A percentile compares a stretch with the other conserved stretches of the same genome.
Evolutionary conservation across 2,329 filamentous ascomycete genomes (phyloP).

Genomic region (Hypoxylon sp.): DNA sequence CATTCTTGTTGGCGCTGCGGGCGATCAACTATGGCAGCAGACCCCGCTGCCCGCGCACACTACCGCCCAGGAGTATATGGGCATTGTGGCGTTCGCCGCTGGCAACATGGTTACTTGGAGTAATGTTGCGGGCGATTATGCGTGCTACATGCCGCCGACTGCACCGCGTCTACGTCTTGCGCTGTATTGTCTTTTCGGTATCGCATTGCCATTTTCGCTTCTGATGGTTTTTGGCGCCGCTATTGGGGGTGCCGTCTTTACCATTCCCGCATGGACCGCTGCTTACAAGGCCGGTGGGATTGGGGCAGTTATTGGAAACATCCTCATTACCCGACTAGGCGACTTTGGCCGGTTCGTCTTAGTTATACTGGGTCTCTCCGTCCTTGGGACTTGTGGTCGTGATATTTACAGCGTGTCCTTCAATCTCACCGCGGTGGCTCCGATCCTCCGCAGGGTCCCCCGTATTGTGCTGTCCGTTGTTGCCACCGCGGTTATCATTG

Average conservation of each 20-base stretch:
- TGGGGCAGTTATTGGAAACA: constrained; percentile 40
- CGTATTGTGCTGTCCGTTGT: constrained; percentile 40
- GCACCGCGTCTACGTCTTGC: constrained; percentile 38
- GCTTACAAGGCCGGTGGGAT: constrained; percentile 40
- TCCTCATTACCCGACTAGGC: constrained; percentile 36
- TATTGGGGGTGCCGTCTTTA: constrained; percentile 40
- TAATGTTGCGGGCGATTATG: constrained; percentile 45
- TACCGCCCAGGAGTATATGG: constrained; percentile 38
- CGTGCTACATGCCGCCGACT: constrained; percentile 43
- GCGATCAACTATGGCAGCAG: constrained; percentile 40
- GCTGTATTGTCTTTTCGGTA: constrained; percentile 38
- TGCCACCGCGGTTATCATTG: constrained; percentile 39
- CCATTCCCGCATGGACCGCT: constrained; percentile 27
- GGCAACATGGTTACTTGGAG: constrained; percentile 50
- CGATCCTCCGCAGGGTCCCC: constrained; percentile 38
- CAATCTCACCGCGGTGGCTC: constrained; percentile 39
- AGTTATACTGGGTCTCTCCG: constrained; percentile 58
- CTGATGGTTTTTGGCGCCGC: constrained; percentile 41
- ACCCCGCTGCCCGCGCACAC: constrained; percentile 17
- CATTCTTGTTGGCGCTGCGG: constrained; percentile 33
- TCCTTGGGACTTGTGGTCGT: constrained; percentile 56
- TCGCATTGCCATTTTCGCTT: constrained; percentile 41
- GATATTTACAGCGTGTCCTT: constrained; percentile 45
- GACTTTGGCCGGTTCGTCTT: constrained; percentile 56
- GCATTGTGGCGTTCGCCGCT: constrained; percentile 44